Percentiles rank a stretch among this genome's conserved stretches.
Evolutionary conservation across 2,329 filamentous ascomycete species (phyloP).

Genomic region (Fusarium incarnatum): DNA sequence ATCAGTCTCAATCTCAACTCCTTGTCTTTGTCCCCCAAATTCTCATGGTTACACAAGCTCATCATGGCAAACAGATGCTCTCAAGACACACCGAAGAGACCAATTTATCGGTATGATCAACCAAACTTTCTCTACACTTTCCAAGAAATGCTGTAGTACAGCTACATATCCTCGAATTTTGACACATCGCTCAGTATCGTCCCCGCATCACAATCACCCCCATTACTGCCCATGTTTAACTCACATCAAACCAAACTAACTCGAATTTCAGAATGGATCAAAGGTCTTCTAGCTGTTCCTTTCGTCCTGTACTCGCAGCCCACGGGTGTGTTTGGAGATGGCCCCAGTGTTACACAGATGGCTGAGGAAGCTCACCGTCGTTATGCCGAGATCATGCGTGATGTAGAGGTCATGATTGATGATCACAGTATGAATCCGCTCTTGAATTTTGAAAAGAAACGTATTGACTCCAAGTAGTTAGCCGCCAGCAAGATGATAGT

Average conservation of each 20-base stretch:
- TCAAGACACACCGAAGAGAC: conserved; percentile 88
- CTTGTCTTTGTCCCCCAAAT: not conserved
- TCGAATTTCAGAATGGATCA: conserved; percentile 87
- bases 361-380: conserved; percentile 84
- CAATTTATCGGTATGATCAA: conserved; percentile 78
- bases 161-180: not conserved
- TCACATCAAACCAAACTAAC: conserved; percentile 13
- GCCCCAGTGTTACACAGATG: conserved; percentile 74
- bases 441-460: not conserved
- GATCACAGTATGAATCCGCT: conserved; percentile 77
- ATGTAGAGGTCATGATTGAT: conserved; percentile 90
- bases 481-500: conserved; percentile 73
- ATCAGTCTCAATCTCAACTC: not conserved
- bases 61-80: conserved; percentile 61
- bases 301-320: conserved; percentile 98
- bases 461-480: conserved; percentile 63
- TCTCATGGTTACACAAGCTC: conserved; percentile 33
- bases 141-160: not conserved
- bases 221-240: not conserved
- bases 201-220: conserved; percentile 12
- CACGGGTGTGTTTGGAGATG: conserved; percentile 82
- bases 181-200: not conserved
- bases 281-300: conserved; percentile 90
- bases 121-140: not conserved
- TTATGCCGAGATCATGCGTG: conserved; percentile 94